Percentiles rank a stretch among this genome's conserved stretches.
These are phyloP conservation scores for Rosa rugosa DNA, from an alignment of 306 rosid species.

Conservation along the genomic window DNA sequence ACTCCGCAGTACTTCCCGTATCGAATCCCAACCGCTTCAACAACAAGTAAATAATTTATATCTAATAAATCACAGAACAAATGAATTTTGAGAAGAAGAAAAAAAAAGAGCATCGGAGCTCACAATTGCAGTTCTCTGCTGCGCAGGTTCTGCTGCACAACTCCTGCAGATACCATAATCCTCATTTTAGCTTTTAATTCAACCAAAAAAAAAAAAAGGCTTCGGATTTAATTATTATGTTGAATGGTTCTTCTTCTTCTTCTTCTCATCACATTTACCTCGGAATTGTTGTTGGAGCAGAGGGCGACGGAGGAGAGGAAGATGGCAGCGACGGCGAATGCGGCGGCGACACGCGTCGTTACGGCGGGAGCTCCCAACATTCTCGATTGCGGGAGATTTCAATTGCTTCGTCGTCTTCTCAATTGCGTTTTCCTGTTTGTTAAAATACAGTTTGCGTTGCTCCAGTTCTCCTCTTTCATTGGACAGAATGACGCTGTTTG, in stretches of 20 bases:
- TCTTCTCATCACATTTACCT: constrained; percentile 28
- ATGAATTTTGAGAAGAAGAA: neutral
- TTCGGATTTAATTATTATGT: neutral
- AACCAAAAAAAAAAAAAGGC: neutral
- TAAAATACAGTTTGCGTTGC: neutral
- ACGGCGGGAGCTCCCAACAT: constrained; percentile 19
- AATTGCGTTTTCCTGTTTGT: neutral
- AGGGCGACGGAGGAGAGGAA: constrained; percentile 37
- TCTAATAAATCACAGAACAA: neutral
- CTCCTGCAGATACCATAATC: constrained; percentile 29
- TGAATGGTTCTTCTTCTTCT: neutral
- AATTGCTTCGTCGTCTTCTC: neutral
- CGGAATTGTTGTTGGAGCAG: constrained; percentile 41
- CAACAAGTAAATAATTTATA: neutral
- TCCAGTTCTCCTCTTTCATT: neutral
- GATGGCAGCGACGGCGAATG: constrained; percentile 33
- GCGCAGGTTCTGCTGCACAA: constrained; percentile 68
- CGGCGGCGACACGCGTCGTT: constrained; percentile 35
- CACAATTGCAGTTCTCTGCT: constrained; percentile 59
- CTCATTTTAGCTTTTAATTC: neutral
- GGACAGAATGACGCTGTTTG: neutral
- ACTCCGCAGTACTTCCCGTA: constrained; percentile 92
- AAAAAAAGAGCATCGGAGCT: constrained; percentile 20
- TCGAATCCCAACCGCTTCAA: constrained; percentile 56
- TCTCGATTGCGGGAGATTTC: neutral